Base-by-base conservation (phyloP, 208 protist genomes). In the Acanthamoeba sp. region DNA sequence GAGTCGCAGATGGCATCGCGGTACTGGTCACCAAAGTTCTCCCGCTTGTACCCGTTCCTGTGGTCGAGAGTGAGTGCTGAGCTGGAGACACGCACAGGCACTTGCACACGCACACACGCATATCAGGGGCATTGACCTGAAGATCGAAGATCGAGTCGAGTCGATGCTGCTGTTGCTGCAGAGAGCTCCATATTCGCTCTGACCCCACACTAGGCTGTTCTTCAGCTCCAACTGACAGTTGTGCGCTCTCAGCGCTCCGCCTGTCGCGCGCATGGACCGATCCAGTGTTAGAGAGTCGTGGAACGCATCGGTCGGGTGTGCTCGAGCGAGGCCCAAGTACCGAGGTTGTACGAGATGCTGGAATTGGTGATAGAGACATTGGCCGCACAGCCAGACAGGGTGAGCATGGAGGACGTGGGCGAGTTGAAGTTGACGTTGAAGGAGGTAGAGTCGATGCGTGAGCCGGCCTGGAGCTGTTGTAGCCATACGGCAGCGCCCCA, bases 331-430 rank as follows among this genome's bases (percentile, higher is more conserved):
- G 1, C 0, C 9, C 0, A 0, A 5, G 66, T 78, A 78, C 66
- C 66, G 29, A 45, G 6, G n/a, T 78, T 78, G 66, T 78, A 36
- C 16, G 66, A 78, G 24, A 78, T 78, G 66, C 34, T 78, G 24
- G 66, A 78, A 32, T 78, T 78, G 66, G 36, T 45, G 66, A 78
- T 78, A 32, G 36, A 7, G 14, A 78, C 7, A 12, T 1, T 38
- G 18, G 12, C 29, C 2, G 14, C 36, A 32, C 66, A 78, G 5
- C 0, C n/a, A 20, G 12, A 27, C 10, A 78, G 10, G 66, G 2
- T 12, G 32, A 78, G 7, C 66, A 45, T 27, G 18, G 29, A 14
- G 18, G 24, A 22, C 29, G 3, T 20, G 14, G 29, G 34, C 66
- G 16, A 29, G 22, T 78, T 78, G 66, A 78, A 45, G 6, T 78